These are phyloP conservation scores for Talaromyces amestolkiae DNA, from an alignment of 2,329 filamentous ascomycete species.

Conservation along the genomic window DNA sequence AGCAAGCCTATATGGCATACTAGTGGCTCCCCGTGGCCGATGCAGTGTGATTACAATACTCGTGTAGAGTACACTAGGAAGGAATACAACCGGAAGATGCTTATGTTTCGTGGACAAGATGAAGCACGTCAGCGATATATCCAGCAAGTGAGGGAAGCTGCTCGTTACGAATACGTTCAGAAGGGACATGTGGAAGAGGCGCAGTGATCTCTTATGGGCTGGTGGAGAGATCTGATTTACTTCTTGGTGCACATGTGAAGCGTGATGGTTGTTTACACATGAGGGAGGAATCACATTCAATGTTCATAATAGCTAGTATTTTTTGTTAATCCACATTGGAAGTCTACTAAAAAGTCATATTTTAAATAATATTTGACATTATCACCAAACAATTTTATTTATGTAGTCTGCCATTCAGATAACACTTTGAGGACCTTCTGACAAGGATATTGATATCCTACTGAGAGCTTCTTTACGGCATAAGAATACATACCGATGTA, in stretches of 20 bases:
- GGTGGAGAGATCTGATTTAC: neutral
- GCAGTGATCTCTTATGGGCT: neutral
- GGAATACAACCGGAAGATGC: slow-evolving; percentile 11
- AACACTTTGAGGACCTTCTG: neutral
- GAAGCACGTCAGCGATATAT: slow-evolving; percentile 6
- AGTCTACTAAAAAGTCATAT: neutral
- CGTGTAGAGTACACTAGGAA: neutral
- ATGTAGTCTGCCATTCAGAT: neutral
- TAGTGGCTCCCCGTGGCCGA: neutral
- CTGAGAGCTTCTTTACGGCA: too few relatives aligned
- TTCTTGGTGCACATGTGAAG: neutral
- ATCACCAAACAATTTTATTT: neutral
- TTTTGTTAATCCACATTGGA: neutral
- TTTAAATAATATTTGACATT: neutral
- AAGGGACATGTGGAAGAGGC: neutral
- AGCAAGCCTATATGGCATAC: slow-evolving; percentile 9
- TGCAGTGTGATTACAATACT: neutral
- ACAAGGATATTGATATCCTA: too few relatives aligned
- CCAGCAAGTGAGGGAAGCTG: neutral
- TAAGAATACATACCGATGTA: too few relatives aligned
- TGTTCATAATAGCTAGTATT: neutral
- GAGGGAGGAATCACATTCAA: neutral
- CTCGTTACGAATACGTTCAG: neutral
- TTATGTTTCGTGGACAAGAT: slow-evolving; percentile 10
- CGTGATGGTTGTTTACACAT: neutral